Evolutionary conservation across 176 grass and related monocot genomes (phyloP).

Genomic region (Pontederia paniculata): DNA sequence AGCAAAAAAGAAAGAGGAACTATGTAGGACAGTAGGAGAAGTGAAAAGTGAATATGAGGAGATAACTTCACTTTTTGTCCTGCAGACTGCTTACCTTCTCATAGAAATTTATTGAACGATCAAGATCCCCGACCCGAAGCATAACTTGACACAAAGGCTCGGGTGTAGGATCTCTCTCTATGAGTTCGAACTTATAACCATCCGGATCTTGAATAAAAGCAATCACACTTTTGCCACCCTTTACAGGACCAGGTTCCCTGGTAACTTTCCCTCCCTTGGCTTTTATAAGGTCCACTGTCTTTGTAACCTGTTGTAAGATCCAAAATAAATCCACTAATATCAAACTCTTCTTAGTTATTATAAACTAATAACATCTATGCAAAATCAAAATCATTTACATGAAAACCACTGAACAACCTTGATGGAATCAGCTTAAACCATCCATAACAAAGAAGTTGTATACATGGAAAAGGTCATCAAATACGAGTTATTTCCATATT

Average conservation of each 20-base stretch:
- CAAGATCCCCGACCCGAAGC: conserved; percentile 90
- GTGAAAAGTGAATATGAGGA: conserved; percentile 7
- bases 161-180: conserved; percentile 79
- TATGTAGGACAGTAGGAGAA: neutral
- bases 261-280: conserved; percentile 86
- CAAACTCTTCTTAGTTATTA: too few species aligned
- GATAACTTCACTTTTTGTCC: neutral
- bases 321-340: too few species aligned
- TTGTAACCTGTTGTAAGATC: conserved; percentile 43
- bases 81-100: conserved; percentile 51
- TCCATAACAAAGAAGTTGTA: too few species aligned
- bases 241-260: conserved; percentile 77
- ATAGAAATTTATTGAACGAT: conserved; percentile 79
- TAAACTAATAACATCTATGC: too few species aligned
- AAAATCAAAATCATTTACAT: too few species aligned
- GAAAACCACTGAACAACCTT: too few species aligned
- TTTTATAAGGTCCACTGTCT: conserved; percentile 91
- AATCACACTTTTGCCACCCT: conserved; percentile 68
- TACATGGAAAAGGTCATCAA: too few species aligned
- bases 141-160: conserved; percentile 96
- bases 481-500: too few species aligned
- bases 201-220: conserved; percentile 93
- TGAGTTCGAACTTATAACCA: conserved; percentile 93
- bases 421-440: too few species aligned
- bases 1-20: neutral